Evolutionary conservation across 805 yeast species (phyloP).

Genomic region (Saccharomyces cerevisiae): DNA sequence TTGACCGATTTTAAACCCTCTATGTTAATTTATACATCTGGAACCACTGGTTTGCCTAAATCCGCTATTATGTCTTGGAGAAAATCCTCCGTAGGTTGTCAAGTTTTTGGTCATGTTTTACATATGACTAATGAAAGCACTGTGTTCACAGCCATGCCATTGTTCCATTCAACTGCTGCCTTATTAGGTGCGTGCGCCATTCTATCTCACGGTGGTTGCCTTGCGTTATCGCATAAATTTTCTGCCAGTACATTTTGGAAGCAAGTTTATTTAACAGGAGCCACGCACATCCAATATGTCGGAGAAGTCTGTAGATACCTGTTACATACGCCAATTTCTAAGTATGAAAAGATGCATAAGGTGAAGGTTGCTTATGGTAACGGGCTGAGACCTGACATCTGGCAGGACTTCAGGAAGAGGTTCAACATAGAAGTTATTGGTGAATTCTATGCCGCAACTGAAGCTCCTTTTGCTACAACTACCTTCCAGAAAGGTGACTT

Average conservation of each 20-base stretch:
- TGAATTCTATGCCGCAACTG: slow-evolving; percentile 91
- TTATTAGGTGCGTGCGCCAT: slow-evolving; percentile 74
- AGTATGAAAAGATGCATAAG: slow-evolving; percentile 54
- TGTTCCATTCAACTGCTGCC: slow-evolving; percentile 92
- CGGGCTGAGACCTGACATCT: slow-evolving; percentile 82
- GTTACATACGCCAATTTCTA: slow-evolving; percentile 54
- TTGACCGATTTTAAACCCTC: slow-evolving; percentile 56
- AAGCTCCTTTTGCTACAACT: slow-evolving; percentile 82
- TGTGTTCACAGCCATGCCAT: slow-evolving; percentile 87
- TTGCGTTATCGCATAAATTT: slow-evolving; percentile 72
- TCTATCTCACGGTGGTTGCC: slow-evolving; percentile 58
- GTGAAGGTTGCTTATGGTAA: slow-evolving; percentile 78
- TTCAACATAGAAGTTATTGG: slow-evolving; percentile 71
- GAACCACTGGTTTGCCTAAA: slow-evolving; percentile 92
- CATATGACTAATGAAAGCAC: slow-evolving; percentile 46
- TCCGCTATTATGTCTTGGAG: slow-evolving; percentile 92
- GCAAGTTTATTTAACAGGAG: slow-evolving; percentile 59
- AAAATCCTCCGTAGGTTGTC: slow-evolving; percentile 64
- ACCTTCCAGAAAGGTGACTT: slow-evolving; percentile 66
- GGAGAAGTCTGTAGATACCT: slow-evolving; percentile 92
- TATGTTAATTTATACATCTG: slow-evolving; percentile 78
- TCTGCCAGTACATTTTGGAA: slow-evolving; percentile 85
- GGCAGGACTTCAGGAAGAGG: slow-evolving; percentile 71
- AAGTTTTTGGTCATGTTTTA: slow-evolving; percentile 61
- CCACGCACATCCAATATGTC: slow-evolving; percentile 85